Evolutionary conservation across 2,329 filamentous ascomycete species (phyloP).

Genomic region (Diaporthe citriasiana): DNA sequence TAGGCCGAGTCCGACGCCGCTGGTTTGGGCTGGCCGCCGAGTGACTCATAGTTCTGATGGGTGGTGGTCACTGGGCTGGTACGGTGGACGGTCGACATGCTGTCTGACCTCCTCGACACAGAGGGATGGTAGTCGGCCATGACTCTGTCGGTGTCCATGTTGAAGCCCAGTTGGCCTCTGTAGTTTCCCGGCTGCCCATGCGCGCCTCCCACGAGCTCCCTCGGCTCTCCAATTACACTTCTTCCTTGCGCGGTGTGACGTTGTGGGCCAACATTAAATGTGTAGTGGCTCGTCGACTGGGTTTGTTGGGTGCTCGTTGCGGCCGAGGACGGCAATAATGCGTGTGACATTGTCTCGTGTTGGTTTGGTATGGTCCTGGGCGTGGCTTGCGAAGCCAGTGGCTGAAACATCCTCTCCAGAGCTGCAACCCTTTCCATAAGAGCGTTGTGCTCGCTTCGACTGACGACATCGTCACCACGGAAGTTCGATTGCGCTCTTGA

Average conservation of each 20-base stretch:
- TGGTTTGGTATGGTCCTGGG: conserved; percentile 37
- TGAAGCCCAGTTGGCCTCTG: conserved; percentile 29
- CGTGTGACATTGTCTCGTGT: conserved; percentile 20
- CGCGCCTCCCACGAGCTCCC: conserved; percentile 7
- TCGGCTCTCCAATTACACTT: neutral
- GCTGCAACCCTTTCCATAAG: conserved; percentile 36
- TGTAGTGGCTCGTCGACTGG: conserved; percentile 36
- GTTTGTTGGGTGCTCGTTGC: neutral
- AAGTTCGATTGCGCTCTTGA: conserved; percentile 15
- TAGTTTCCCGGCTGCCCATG: conserved; percentile 1
- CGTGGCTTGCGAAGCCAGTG: conserved; percentile 5
- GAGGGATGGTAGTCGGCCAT: conserved; percentile 17
- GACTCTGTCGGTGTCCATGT: conserved; percentile 21
- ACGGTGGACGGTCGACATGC: conserved; percentile 33
- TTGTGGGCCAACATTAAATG: conserved; percentile 18
- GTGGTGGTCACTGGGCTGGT: conserved; percentile 12
- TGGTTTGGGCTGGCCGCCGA: neutral
- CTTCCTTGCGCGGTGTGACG: neutral
- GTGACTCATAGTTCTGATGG: conserved; percentile 3
- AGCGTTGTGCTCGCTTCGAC: conserved; percentile 34
- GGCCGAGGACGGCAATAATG: conserved; percentile 35
- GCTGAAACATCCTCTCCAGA: conserved; percentile 36
- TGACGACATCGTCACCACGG: conserved; percentile 10
- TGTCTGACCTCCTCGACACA: conserved; percentile 13
- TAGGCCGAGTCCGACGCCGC: conserved; percentile 24